These are phyloP conservation scores for Rubus idaeus DNA, from an alignment of 306 rosid species.

Conservation along the genomic window DNA sequence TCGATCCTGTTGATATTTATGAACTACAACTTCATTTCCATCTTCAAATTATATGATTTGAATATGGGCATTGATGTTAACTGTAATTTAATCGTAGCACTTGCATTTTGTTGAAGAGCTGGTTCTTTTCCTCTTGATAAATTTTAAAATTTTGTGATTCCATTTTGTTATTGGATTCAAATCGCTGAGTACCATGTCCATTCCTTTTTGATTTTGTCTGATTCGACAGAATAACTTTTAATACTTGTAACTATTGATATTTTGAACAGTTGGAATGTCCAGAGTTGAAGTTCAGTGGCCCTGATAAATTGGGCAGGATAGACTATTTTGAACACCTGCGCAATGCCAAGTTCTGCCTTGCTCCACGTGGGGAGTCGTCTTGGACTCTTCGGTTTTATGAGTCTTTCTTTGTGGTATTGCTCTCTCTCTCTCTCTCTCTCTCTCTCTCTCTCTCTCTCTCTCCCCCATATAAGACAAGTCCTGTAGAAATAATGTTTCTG, in stretches of 20 bases:
- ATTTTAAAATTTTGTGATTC: neutral
- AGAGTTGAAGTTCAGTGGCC: constrained; percentile 83
- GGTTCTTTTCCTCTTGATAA: neutral
- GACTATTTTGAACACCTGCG: constrained; percentile 88
- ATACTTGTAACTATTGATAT: constrained; percentile 34
- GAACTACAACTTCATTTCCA: neutral
- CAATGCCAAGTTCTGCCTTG: constrained; percentile 90
- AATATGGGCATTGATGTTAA: neutral
- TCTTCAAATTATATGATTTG: neutral
- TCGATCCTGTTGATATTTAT: neutral
- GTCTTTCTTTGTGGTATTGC: constrained; percentile 74
- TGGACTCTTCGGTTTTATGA: constrained; percentile 97
- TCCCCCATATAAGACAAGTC: neutral
- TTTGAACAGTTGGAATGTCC: constrained; percentile 93
- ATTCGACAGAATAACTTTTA: neutral
- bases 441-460: neutral
- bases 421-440: constrained; percentile 33
- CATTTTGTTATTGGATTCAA: constrained; percentile 4
- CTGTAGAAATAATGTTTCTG: constrained; percentile 23
- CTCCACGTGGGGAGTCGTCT: constrained; percentile 96
- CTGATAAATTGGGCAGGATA: constrained; percentile 66
- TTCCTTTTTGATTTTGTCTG: neutral
- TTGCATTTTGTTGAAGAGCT: neutral
- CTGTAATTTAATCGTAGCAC: neutral
- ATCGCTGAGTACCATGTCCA: neutral